Percentiles rank a stretch among this genome's conserved stretches.
phyloP scores from a whole-genome alignment of 2,329 filamentous ascomycete species.

The Fusarium sp. region DNA sequence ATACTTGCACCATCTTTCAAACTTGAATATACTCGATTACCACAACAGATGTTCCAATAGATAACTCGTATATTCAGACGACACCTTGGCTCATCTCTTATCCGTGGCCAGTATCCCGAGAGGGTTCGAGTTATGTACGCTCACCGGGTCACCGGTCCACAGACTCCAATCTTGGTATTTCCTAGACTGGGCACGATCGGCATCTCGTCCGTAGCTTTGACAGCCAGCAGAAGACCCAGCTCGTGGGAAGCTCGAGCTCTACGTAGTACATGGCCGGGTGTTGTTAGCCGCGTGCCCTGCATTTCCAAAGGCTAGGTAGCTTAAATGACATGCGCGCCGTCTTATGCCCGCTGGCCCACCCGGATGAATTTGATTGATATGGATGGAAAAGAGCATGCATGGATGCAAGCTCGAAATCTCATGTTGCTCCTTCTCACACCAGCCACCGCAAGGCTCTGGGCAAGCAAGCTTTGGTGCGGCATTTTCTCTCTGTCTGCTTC shows the following conservation, averaged over 20 bases:
- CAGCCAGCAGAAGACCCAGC: slow-evolving; percentile 6
- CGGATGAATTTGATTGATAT: slow-evolving; percentile 11
- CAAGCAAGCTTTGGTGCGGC: slow-evolving; percentile 20
- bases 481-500: slow-evolving; percentile 26
- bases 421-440: slow-evolving; percentile 7
- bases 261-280: slow-evolving; percentile 1
- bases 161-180: slow-evolving; percentile 20
- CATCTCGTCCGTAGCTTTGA: slow-evolving; percentile 21
- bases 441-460: slow-evolving; percentile 21
- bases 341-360: slow-evolving; percentile 30
- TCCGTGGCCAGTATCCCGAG: slow-evolving; percentile 10
- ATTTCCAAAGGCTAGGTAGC: slow-evolving; percentile 10
- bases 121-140: slow-evolving; percentile 16
- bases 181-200: slow-evolving; percentile 38
- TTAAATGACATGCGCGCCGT: slow-evolving; percentile 32
- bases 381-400: too few relatives aligned
- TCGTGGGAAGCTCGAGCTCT: slow-evolving; percentile 17
- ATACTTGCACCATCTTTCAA: neutral
- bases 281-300: slow-evolving; percentile 13
- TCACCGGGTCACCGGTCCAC: slow-evolving; percentile 37
- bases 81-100: neutral
- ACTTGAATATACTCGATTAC: neutral
- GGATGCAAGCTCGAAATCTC: too few relatives aligned
- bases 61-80: too few relatives aligned
- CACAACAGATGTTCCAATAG: neutral